Evolutionary conservation across 2,329 filamentous ascomycete species (phyloP).

Genomic region (Fonsecaea pugnacius): DNA sequence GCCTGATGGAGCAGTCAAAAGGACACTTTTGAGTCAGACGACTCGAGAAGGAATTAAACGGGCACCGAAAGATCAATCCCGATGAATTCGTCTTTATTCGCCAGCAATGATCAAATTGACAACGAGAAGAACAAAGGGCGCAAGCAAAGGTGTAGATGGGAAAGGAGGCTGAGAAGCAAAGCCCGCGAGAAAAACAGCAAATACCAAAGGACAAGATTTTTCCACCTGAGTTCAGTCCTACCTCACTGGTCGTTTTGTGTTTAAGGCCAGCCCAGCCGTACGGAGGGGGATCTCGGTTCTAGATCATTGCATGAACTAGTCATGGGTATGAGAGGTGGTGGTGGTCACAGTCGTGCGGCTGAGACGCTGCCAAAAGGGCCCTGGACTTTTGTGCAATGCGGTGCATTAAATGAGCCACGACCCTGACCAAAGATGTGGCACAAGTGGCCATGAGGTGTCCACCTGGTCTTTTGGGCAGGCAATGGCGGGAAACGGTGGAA

Average conservation of each 20-base stretch:
- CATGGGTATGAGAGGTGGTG: not conserved
- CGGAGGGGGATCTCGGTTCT: not conserved
- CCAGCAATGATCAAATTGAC: not conserved
- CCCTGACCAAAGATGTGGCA: not conserved
- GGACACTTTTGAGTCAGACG: constrained; percentile 1
- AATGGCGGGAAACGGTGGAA: not conserved
- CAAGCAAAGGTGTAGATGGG: too few species aligned
- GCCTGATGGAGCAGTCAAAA: constrained; percentile 6
- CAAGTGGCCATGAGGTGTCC: not conserved
- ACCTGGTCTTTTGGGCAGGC: not conserved
- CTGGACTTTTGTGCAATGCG: not conserved
- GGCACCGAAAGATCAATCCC: not conserved
- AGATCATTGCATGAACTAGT: not conserved
- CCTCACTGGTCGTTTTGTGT: too few species aligned
- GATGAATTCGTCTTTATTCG: not conserved
- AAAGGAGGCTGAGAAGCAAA: too few species aligned
- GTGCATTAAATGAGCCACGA: not conserved
- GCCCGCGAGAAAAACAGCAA: too few species aligned
- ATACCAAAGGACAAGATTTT: too few species aligned
- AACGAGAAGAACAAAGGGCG: not conserved
- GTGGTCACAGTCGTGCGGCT: not conserved
- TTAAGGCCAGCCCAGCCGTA: not conserved
- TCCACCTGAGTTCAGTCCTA: too few species aligned
- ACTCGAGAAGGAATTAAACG: not conserved
- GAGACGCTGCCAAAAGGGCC: constrained; percentile 2